phyloP scores from a whole-genome alignment of 495 filamentous ascomycete species.

The Penicillium pancosmium region DNA sequence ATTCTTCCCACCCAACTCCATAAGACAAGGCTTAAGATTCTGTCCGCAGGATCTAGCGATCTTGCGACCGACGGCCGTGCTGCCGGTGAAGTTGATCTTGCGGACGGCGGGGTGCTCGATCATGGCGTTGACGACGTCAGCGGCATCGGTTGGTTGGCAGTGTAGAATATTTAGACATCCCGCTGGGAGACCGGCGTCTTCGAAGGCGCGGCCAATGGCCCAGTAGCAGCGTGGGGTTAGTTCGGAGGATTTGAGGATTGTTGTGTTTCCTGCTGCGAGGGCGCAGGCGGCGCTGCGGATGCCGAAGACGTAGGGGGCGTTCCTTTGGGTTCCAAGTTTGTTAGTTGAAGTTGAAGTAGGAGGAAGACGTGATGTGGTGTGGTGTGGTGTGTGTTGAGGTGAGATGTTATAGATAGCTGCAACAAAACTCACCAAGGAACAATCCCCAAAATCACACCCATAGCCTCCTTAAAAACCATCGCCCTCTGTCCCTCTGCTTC shows the following conservation, averaged over 20 bases:
- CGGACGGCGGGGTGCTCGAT: constrained; percentile 59
- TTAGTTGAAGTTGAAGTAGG: no score
- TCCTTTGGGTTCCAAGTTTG: constrained; percentile 41
- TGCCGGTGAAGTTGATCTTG: constrained; percentile 66
- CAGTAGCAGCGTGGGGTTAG: constrained; percentile 72
- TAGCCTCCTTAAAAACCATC: constrained; percentile 75
- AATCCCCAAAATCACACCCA: constrained; percentile 78
- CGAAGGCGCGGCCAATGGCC: constrained; percentile 66
- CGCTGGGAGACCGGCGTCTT: constrained; percentile 69
- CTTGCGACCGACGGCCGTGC: constrained; percentile 57
- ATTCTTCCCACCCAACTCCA: constrained; percentile 66
- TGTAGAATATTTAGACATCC: constrained; percentile 59
- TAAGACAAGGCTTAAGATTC: constrained; percentile 60
- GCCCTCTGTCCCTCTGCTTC: constrained; percentile 58
- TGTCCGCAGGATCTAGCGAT: constrained; percentile 55
- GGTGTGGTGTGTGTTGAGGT: no score
- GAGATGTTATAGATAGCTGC: background rate
- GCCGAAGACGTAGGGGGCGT: constrained; percentile 66
- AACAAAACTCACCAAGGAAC: constrained; percentile 70
- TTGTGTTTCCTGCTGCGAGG: constrained; percentile 80
- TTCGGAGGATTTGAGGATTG: constrained; percentile 75
- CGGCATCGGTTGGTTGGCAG: constrained; percentile 54
- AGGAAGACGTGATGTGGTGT: no score
- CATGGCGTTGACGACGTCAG: constrained; percentile 56
- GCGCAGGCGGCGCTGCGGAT: constrained; percentile 71